phyloP scores from a whole-genome alignment of 108 stramenopile species.

The Cyclotella sp. region DNA sequence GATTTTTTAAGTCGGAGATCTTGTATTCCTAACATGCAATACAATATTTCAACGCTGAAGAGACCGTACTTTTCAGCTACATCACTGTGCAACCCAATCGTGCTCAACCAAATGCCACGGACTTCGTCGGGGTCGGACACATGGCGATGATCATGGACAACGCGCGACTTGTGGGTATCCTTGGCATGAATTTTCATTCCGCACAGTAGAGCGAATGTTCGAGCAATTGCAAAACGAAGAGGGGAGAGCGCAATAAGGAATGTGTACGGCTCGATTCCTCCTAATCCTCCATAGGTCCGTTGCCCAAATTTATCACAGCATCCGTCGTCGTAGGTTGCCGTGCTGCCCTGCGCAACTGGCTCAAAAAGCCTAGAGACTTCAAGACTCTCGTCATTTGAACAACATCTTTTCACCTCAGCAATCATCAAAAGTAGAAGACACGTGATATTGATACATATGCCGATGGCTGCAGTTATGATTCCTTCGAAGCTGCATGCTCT shows the following conservation, averaged over 20 bases:
- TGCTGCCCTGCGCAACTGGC: neutral
- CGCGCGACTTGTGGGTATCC: neutral
- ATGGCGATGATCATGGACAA: conserved; percentile 30
- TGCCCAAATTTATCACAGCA: conserved; percentile 65
- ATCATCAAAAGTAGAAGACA: conserved; percentile 67
- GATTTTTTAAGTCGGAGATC: conserved; percentile 9
- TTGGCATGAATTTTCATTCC: conserved; percentile 19
- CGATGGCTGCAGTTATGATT: conserved; percentile 50
- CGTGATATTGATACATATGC: conserved; percentile 51
- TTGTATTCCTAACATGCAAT: conserved; percentile 88
- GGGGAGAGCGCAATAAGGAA: conserved; percentile 68
- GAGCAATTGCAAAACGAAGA: conserved; percentile 62
- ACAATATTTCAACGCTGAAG: conserved; percentile 78
- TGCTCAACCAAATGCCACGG: conserved; percentile 79
- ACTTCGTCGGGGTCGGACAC: conserved; percentile 25
- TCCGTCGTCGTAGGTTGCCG: neutral
- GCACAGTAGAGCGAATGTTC: conserved; percentile 24
- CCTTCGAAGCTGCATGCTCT: conserved; percentile 5
- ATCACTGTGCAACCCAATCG: conserved; percentile 72
- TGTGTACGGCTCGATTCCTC: conserved; percentile 79
- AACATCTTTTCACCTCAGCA: conserved; percentile 76
- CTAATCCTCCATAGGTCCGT: conserved; percentile 73
- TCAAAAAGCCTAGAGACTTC: conserved; percentile 14
- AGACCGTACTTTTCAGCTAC: conserved; percentile 75
- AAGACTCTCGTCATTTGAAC: conserved; percentile 30